phyloP scores from a whole-genome alignment of 345 rosid species.

The Punica granatum region DNA sequence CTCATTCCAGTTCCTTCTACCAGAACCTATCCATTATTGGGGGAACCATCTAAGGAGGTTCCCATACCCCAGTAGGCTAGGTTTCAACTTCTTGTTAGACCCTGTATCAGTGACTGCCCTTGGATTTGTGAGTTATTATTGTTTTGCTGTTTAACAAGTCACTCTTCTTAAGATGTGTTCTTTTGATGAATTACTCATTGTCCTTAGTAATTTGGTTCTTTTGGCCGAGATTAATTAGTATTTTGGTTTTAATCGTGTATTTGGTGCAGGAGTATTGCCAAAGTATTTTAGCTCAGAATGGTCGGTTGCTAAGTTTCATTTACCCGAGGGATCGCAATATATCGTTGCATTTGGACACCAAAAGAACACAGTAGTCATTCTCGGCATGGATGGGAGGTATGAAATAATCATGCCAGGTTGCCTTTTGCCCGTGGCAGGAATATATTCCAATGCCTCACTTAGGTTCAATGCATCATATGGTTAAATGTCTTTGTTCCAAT shows the following conservation, averaged over 20 bases:
- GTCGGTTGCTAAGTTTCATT: conserved; percentile 91
- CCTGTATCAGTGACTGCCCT: not conserved
- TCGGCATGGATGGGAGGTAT: conserved; percentile 98
- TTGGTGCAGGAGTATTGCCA: conserved; percentile 70
- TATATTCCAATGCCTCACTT: not conserved
- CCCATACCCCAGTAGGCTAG: not conserved
- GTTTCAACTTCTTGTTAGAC: not conserved
- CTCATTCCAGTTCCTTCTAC: not conserved
- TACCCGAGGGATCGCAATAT: conserved; percentile 78
- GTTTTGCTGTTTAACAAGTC: not conserved
- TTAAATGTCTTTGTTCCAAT: not conserved
- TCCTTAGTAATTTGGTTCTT: too few relatives aligned
- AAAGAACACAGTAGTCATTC: conserved; percentile 78
- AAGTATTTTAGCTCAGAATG: conserved; percentile 97
- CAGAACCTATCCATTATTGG: not conserved
- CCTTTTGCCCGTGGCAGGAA: not conserved
- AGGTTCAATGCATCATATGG: not conserved
- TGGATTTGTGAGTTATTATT: not conserved
- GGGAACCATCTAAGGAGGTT: not conserved
- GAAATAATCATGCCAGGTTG: not conserved
- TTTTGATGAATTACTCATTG: not conserved
- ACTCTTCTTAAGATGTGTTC: not conserved
- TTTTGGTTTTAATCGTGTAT: not conserved
- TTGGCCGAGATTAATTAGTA: not conserved
- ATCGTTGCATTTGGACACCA: conserved; percentile 89